Evolutionary conservation across 1,284 basidiomycete species (phyloP).

Genomic region (Ustilago hordei): DNA sequence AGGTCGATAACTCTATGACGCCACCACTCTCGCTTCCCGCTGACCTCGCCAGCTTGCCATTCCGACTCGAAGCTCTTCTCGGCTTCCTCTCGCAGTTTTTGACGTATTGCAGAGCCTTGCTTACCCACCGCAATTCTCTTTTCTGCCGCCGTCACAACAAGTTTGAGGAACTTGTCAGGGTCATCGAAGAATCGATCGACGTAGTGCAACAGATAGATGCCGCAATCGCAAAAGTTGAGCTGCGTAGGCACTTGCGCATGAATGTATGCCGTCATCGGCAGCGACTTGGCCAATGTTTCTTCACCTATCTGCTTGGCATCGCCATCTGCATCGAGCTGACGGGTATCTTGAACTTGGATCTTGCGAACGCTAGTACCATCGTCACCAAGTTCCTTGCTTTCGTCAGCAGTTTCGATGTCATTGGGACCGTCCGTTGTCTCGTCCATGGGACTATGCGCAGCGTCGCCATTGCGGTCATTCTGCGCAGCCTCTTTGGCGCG

Average conservation of each 20-base stretch:
- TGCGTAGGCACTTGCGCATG: constrained; percentile 74
- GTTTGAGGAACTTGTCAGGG: constrained; percentile 42
- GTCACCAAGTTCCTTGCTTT: background rate
- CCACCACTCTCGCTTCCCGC: constrained; percentile 39
- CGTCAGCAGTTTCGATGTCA: background rate
- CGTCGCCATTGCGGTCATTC: background rate
- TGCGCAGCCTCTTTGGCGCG: constrained; percentile 7
- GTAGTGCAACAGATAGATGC: constrained; percentile 70
- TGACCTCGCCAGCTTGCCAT: constrained; percentile 45
- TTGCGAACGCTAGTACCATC: constrained; percentile 6
- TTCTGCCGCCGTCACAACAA: constrained; percentile 16
- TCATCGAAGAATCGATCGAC: constrained; percentile 65
- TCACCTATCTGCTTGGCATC: background rate
- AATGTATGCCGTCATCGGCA: constrained; percentile 38
- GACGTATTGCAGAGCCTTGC: background rate
- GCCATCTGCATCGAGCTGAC: background rate
- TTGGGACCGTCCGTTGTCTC: background rate
- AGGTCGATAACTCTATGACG: constrained; percentile 23
- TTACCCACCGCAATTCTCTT: constrained; percentile 1
- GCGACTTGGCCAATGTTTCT: constrained; percentile 28
- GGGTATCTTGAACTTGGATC: constrained; percentile 22
- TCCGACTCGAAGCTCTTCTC: constrained; percentile 12
- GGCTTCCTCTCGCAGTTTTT: constrained; percentile 1
- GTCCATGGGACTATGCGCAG: background rate
- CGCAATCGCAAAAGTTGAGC: constrained; percentile 87